Evolutionary conservation across 2,329 filamentous ascomycete species (phyloP).

Genomic region (Ambrosiella cleistominuta): DNA sequence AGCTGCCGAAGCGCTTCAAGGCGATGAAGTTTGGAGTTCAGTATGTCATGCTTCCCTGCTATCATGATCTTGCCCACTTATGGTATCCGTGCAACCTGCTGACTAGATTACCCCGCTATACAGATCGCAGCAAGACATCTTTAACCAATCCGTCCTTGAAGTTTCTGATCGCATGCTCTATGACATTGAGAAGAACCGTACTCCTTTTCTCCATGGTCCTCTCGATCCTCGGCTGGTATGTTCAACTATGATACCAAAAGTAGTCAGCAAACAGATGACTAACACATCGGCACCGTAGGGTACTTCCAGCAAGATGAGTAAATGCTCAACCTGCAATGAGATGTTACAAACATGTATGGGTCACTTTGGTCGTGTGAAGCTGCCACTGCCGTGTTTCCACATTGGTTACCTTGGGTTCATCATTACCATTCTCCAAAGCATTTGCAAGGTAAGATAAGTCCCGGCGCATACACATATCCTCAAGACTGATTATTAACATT

Average conservation of each 20-base stretch:
- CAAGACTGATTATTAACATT: background rate
- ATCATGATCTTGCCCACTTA: background rate
- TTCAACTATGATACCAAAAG: background rate
- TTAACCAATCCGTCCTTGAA: constrained; percentile 86
- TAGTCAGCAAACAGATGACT: background rate
- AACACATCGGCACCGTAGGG: constrained; percentile 29
- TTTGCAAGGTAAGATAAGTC: constrained; percentile 52
- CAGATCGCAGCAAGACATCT: constrained; percentile 81
- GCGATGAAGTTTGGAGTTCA: constrained; percentile 89
- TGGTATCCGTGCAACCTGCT: background rate
- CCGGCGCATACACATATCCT: background rate
- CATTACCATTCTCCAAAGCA: constrained; percentile 78
- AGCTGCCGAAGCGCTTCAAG: constrained; percentile 77
- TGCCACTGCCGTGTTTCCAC: constrained; percentile 85
- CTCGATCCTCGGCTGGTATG: constrained; percentile 62
- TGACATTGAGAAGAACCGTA: constrained; percentile 65
- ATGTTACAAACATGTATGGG: constrained; percentile 73
- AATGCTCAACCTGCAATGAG: constrained; percentile 70
- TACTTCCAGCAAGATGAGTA: constrained; percentile 66
- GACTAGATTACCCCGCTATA: background rate
- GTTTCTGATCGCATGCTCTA: constrained; percentile 90
- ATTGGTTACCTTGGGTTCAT: constrained; percentile 92
- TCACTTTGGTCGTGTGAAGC: constrained; percentile 84
- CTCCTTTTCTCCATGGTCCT: constrained; percentile 64
- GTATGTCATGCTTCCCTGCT: constrained; percentile 27